These are phyloP conservation scores for Pholiota microspora DNA, from an alignment of 768 basidiomycete genomes.

Conservation along the genomic window DNA sequence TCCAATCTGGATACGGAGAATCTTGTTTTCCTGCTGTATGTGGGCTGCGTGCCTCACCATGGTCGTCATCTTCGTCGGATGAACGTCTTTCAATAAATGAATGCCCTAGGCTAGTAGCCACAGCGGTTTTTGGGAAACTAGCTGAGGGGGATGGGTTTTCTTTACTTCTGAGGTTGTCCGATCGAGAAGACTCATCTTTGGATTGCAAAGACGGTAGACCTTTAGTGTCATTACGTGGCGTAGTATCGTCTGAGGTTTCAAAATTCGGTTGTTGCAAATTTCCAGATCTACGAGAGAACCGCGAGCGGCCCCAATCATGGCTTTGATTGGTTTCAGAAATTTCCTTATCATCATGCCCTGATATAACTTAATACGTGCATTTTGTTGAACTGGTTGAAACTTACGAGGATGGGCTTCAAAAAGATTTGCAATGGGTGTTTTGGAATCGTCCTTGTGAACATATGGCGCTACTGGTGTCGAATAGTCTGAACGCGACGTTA, in stretches of 20 bases:
- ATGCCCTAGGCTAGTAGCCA: background rate
- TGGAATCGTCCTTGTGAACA: conserved; percentile 1
- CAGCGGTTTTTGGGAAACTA: background rate
- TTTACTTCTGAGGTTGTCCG: background rate
- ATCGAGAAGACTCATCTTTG: background rate
- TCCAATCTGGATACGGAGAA: background rate
- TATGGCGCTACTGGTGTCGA: background rate
- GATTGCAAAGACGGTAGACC: background rate
- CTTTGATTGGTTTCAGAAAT: background rate
- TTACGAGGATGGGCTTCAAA: background rate
- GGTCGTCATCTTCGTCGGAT: background rate
- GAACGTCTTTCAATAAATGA: background rate
- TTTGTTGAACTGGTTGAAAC: too few species aligned
- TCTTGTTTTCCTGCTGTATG: background rate
- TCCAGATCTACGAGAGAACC: background rate
- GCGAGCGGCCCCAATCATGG: background rate
- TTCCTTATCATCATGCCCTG: background rate
- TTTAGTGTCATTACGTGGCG: background rate
- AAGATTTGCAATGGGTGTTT: background rate
- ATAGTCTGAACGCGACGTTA: background rate
- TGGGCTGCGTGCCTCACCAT: background rate
- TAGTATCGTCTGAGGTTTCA: background rate
- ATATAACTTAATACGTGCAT: too few species aligned
- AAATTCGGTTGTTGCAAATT: background rate
- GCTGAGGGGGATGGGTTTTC: background rate